Evolutionary conservation across 1,284 basidiomycete species (phyloP).

Genomic region (Flammula alnicola): DNA sequence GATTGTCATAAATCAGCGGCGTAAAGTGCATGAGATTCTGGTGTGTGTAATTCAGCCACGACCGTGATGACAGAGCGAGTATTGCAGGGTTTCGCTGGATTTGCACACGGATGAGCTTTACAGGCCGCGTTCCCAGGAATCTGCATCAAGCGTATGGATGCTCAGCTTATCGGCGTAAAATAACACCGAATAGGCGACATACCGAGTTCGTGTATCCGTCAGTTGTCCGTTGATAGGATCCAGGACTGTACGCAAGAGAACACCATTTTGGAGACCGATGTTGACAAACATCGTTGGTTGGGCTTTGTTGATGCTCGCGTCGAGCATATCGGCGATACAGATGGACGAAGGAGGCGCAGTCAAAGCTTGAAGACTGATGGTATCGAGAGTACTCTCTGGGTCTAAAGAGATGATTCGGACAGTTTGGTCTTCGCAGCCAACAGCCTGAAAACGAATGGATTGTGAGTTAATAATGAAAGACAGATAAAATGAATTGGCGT

Average conservation of each 20-base stretch:
- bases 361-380: conserved; percentile 94
- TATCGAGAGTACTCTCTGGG: conserved; percentile 93
- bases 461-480: conserved; percentile 5
- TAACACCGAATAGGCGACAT: conserved; percentile 21
- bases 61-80: conserved; percentile 91
- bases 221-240: conserved; percentile 95
- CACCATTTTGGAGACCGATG: conserved; percentile 96
- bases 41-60: conserved; percentile 97
- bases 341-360: conserved; percentile 96
- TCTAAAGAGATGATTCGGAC: conserved; percentile 98
- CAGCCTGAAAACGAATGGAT: conserved; percentile 62
- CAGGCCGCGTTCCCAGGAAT: conserved; percentile 94
- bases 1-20: conserved; percentile 93
- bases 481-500: conserved; percentile 35
- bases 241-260: conserved; percentile 93
- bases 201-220: conserved; percentile 96
- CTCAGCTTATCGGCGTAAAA: background rate
- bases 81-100: conserved; percentile 91
- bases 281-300: conserved; percentile 97
- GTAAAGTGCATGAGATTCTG: conserved; percentile 97
- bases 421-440: conserved; percentile 98
- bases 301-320: conserved; percentile 95
- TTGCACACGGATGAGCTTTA: conserved; percentile 86
- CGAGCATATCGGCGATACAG: conserved; percentile 97
- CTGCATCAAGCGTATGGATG: conserved; percentile 47